These are phyloP conservation scores for Insectozyma bohioensis DNA, from an alignment of 1,139 yeast species.

Conservation along the genomic window DNA sequence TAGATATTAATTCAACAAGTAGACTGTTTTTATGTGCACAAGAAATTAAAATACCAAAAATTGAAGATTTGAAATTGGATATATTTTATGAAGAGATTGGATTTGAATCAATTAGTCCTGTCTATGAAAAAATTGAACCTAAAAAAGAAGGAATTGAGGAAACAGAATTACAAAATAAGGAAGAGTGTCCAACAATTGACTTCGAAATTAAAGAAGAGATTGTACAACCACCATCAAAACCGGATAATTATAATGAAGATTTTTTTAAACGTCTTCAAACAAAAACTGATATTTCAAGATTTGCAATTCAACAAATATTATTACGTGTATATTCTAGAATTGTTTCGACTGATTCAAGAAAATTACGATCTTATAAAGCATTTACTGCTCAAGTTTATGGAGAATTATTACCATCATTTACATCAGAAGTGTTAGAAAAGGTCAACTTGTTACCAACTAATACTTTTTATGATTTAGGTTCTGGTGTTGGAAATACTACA, in stretches of 20 bases:
- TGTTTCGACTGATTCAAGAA: constrained; percentile 71
- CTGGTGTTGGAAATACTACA: constrained; percentile 92
- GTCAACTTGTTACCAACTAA: constrained; percentile 55
- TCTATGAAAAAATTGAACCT: constrained; percentile 9
- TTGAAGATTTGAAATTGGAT: constrained; percentile 25
- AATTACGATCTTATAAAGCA: constrained; percentile 72
- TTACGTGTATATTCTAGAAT: constrained; percentile 73
- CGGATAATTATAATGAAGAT: constrained; percentile 20
- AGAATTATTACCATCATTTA: constrained; percentile 77
- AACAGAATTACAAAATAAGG: constrained; percentile 3
- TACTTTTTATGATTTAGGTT: constrained; percentile 80
- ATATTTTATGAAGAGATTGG: constrained; percentile 26
- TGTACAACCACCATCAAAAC: constrained; percentile 17
- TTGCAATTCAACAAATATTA: constrained; percentile 65
- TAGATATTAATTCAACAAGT: constrained; percentile 35
- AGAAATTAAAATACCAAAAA: constrained; percentile 18
- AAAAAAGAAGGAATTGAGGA: constrained; percentile 3
- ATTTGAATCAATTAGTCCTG: constrained; percentile 16
- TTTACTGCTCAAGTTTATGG: constrained; percentile 93
- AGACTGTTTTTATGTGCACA: constrained; percentile 23
- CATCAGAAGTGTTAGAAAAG: constrained; percentile 65
- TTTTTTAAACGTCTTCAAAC: constrained; percentile 33
- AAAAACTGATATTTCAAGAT: constrained; percentile 49
- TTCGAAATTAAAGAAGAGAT: too few relatives aligned
- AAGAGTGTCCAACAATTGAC: too few relatives aligned